Conservation (phyloP, 192 early-diverging fungal genomes). For the Linnemannia exigua region DNA sequence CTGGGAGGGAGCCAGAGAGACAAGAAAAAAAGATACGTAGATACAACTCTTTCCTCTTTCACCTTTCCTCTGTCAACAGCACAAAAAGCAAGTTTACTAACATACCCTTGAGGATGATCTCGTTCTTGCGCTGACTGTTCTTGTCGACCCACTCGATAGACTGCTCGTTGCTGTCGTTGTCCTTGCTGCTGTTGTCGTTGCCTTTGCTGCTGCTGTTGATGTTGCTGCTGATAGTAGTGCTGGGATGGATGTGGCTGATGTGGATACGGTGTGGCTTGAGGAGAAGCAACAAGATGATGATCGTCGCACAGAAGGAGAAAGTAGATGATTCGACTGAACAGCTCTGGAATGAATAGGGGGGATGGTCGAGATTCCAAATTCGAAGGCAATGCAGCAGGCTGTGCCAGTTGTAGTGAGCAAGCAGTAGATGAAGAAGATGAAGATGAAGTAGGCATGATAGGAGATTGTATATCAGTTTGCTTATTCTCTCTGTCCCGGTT, state of each 20-base stretch:
- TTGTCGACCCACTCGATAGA: not conserved
- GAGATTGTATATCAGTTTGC: not conserved
- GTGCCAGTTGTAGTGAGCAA: not conserved
- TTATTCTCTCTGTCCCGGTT: not conserved
- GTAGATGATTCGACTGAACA: not conserved
- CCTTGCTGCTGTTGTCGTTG: not conserved
- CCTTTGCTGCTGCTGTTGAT: not conserved
- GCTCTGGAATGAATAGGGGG: conserved; percentile 15
- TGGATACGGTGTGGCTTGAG: not conserved
- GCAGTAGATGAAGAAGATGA: not conserved
- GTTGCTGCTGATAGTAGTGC: not conserved
- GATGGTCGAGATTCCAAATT: not conserved
- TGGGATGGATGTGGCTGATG: not conserved
- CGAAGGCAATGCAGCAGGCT: not conserved
- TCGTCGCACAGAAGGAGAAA: not conserved
- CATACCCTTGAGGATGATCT: not conserved
- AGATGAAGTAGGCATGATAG: not conserved
- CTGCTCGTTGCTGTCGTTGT: not conserved
- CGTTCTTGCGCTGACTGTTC: not conserved
- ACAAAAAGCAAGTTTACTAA: not conserved
- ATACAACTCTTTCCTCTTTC: not conserved
- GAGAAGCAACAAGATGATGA: not conserved
- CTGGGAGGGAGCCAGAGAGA: not conserved
- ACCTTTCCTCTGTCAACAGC: not conserved
- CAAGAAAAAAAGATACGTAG: not conserved